Percentiles rank a stretch among this genome's conserved stretches.
phyloP scores from a whole-genome alignment of 148 eudicot species.

The Chenopodium quinoa region DNA sequence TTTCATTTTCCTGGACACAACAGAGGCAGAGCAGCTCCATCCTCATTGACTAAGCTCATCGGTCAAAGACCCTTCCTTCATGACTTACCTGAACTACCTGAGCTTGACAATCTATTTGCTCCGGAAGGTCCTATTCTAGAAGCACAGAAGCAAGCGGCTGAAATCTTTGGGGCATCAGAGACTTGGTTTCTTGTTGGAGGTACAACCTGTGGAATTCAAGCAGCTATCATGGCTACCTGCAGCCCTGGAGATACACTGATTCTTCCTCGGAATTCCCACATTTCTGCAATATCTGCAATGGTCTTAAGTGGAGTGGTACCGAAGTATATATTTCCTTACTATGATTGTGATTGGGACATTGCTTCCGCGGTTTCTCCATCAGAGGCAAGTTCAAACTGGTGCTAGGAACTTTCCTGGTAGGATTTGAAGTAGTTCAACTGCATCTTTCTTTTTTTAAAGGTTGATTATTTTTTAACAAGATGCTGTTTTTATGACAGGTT shows the following conservation, averaged over 20 bases:
- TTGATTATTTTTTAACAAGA: neutral
- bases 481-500: slow-evolving; percentile 41
- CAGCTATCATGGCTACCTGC: slow-evolving; percentile 80
- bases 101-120: slow-evolving; percentile 68
- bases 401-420: slow-evolving; percentile 3
- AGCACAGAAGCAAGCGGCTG: slow-evolving; percentile 68
- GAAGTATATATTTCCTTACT: slow-evolving; percentile 60
- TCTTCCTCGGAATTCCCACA: slow-evolving; percentile 76
- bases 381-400: slow-evolving; percentile 52
- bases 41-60: slow-evolving; percentile 55
- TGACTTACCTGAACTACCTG: slow-evolving; percentile 46
- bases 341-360: slow-evolving; percentile 63
- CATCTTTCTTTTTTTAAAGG: neutral
- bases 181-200: slow-evolving; percentile 97
- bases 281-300: slow-evolving; percentile 69
- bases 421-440: neutral
- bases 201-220: slow-evolving; percentile 80
- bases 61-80: slow-evolving; percentile 53
- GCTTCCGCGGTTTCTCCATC: slow-evolving; percentile 56
- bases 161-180: slow-evolving; percentile 73
- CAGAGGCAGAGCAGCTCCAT: slow-evolving; percentile 72
- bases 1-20: slow-evolving; percentile 94
- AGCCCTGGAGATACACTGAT: slow-evolving; percentile 70
- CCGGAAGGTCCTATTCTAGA: slow-evolving; percentile 68
- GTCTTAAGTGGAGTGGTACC: slow-evolving; percentile 70